Conservation (phyloP, 1,139 yeast species). For the Arxiozyma slooffiae region DNA sequence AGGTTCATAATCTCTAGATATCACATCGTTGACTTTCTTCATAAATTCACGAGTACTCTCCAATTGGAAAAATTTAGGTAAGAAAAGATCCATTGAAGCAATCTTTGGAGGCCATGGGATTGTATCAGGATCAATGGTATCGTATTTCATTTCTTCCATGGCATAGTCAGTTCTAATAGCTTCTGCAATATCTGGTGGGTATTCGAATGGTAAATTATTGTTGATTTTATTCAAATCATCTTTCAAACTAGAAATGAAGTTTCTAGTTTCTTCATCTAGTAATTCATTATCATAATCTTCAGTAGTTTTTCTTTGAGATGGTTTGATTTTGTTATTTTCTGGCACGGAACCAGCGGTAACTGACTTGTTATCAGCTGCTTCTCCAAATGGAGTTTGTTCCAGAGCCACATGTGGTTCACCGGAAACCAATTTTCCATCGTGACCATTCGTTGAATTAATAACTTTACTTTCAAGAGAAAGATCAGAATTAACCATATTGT, state of each 20-base stretch:
- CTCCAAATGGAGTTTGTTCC: not conserved
- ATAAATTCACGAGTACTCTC: slow-evolving; percentile 24
- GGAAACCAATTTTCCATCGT: not conserved
- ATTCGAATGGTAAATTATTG: slow-evolving; percentile 23
- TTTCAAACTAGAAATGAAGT: slow-evolving; percentile 25
- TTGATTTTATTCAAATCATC: slow-evolving; percentile 23
- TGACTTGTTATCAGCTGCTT: not conserved
- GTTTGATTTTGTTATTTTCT: not conserved
- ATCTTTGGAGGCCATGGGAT: slow-evolving; percentile 29
- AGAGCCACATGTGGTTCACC: not conserved
- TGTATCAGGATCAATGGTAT: slow-evolving; percentile 24
- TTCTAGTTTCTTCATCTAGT: slow-evolving; percentile 29
- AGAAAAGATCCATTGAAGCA: slow-evolving; percentile 25
- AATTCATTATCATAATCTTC: slow-evolving; percentile 25
- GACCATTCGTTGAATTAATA: not conserved
- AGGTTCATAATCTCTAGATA: slow-evolving; percentile 36
- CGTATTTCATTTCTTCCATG: slow-evolving; percentile 24
- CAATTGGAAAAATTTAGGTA: slow-evolving; percentile 28
- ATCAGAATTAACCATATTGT: not conserved
- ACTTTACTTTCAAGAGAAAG: not conserved
- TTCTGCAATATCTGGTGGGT: slow-evolving; percentile 30
- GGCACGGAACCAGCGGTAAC: not conserved
- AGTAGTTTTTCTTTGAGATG: not conserved
- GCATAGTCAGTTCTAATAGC: slow-evolving; percentile 28
- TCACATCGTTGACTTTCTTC: slow-evolving; percentile 34